phyloP scores from a whole-genome alignment of 768 basidiomycete genomes.

The Phanerochaete carnosa region DNA sequence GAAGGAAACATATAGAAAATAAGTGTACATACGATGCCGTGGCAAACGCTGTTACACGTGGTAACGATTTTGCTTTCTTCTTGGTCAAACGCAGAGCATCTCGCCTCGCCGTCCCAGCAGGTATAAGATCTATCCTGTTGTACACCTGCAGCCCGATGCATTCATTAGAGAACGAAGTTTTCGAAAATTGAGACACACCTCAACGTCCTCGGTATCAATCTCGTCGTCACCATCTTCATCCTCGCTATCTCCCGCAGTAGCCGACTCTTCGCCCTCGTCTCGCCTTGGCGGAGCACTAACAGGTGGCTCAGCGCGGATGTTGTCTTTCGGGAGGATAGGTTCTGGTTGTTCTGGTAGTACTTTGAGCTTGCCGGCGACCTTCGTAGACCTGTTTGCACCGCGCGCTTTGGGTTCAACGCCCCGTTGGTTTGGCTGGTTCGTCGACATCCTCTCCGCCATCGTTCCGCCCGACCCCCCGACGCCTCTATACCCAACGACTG shows the following conservation, averaged over 20 bases:
- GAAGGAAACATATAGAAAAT: background rate
- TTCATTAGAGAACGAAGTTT: background rate
- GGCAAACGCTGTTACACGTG: constrained; percentile 94
- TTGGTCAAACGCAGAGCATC: constrained; percentile 90
- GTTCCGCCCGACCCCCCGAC: background rate
- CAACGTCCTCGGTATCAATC: constrained; percentile 58
- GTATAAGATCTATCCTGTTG: constrained; percentile 90
- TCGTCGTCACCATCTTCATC: constrained; percentile 63
- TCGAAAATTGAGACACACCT: constrained; percentile 37
- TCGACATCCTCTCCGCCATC: constrained; percentile 14
- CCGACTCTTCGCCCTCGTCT: constrained; percentile 25
- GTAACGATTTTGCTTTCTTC: constrained; percentile 89
- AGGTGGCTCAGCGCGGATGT: constrained; percentile 9
- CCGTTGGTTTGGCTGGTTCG: constrained; percentile 17
- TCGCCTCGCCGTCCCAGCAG: constrained; percentile 88
- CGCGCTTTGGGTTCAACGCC: constrained; percentile 50
- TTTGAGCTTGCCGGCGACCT: constrained; percentile 82
- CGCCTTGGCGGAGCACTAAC: constrained; percentile 16
- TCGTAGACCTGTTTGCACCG: constrained; percentile 77
- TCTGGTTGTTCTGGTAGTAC: constrained; percentile 86
- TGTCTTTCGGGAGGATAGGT: constrained; percentile 26
- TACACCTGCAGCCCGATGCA: constrained; percentile 57
- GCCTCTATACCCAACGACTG: background rate
- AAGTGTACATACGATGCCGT: constrained; percentile 69
- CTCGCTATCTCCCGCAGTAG: constrained; percentile 61